phyloP scores from a whole-genome alignment of 2,329 filamentous ascomycete genomes.

The Calcarisporium arbuscula region DNA sequence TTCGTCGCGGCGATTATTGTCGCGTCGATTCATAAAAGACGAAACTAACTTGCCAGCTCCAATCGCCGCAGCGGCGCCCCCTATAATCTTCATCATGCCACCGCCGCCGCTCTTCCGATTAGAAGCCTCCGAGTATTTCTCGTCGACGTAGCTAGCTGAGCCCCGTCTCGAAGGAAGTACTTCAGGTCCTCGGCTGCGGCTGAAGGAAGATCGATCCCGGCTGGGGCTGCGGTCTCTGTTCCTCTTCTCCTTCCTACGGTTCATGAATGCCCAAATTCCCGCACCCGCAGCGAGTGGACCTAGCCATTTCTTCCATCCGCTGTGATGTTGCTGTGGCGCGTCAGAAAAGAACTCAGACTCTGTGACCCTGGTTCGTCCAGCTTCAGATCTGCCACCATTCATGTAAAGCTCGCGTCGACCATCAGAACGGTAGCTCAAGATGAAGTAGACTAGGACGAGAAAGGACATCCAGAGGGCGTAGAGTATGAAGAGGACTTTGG shows the following conservation, averaged over 20 bases:
- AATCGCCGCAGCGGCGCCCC: slow-evolving; percentile 54
- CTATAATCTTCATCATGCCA: slow-evolving; percentile 54
- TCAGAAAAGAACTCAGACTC: slow-evolving; percentile 35
- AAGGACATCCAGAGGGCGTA: slow-evolving; percentile 73
- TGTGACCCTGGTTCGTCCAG: slow-evolving; percentile 30
- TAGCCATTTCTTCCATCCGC: slow-evolving; percentile 37
- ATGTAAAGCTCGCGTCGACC: slow-evolving; percentile 48
- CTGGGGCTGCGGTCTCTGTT: slow-evolving; percentile 34
- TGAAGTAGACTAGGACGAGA: slow-evolving; percentile 69
- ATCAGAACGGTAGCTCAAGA: slow-evolving; percentile 65
- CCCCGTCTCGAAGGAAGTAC: slow-evolving; percentile 45
- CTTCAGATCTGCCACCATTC: slow-evolving; percentile 50
- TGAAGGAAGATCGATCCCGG: slow-evolving; percentile 32
- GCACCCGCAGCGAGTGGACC: slow-evolving; percentile 47
- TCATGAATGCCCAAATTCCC: slow-evolving; percentile 40
- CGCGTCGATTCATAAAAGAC: slow-evolving; percentile 49
- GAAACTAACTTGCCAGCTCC: slow-evolving; percentile 59
- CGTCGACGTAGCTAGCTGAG: slow-evolving; percentile 56
- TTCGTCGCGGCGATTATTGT: slow-evolving; percentile 46
- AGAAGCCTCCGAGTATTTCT: slow-evolving; percentile 54
- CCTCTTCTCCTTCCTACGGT: slow-evolving; percentile 34
- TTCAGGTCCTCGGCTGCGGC: slow-evolving; percentile 36
- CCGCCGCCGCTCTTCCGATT: slow-evolving; percentile 35
- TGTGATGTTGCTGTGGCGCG: slow-evolving; percentile 24
- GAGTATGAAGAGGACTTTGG: slow-evolving; percentile 75